Base-by-base conservation (phyloP, 495 filamentous ascomycete genomes). In the Neurospora sp. region DNA sequence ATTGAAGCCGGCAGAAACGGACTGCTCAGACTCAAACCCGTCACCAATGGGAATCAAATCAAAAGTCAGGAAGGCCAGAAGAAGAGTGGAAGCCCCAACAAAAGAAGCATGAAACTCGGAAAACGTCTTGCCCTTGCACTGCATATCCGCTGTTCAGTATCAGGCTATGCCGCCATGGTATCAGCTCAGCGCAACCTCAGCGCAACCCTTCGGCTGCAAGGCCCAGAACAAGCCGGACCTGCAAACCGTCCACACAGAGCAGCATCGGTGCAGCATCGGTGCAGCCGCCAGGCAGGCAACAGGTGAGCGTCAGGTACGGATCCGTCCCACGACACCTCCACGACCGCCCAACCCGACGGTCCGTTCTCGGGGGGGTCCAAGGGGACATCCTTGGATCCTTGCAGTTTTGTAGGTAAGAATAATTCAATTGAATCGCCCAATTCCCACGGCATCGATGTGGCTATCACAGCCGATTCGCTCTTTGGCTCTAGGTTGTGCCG, bases 361-460 rank as follows among this genome's bases (percentile, higher is more conserved):
- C 54, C 54, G 54, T 66, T 66, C 27, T 66, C 54, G 54, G 54
- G 27, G 23, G 27, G 7, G 54, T 62, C 12, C 27, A 14, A 66
- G 14, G 27, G 27, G 1, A 4, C 27, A 37, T 18, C 54, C 54
- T 35, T 66, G 54, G 14, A 66, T 14, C 54, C 54, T 10, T 35
- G 54, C 31, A 66, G 54, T 35, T 66, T 66, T 66, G 54, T 72
- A 73, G 60, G 71, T 75, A 75, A 75, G 42, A 73, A 75, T 70
- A 73, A 70, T 66, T 62, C 74, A 75, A 75, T 75, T 42, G 71
- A 42, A 75, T 75, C 72, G 38, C 16, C 74, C 62, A 75, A 75
- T 75, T 49, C 41, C 31, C 16, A 40, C 39, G 49, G 35, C 71
- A 35, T 62, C 39, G 7, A 60, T 38, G 54, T 66, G 54, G 54